Base-by-base conservation (phyloP, 2,329 filamentous ascomycete genomes). In the Fusarium papillatum region DNA sequence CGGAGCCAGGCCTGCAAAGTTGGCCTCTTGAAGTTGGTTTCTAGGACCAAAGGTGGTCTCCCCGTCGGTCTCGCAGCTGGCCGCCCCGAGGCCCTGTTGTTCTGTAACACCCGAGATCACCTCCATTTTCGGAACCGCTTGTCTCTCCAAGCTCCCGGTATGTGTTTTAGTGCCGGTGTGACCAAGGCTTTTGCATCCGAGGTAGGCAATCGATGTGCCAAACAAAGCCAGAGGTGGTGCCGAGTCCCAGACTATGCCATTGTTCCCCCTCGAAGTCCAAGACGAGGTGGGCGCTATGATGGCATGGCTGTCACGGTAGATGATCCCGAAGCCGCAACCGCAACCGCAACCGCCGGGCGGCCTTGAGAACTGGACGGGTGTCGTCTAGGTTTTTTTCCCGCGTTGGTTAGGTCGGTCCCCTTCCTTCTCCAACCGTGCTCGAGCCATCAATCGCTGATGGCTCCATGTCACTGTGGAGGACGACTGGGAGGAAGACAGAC, bases 91-190 rank as follows among this genome's bases (percentile, higher is more conserved):
- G 59, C 24, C 53, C 61, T 68, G 43, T 64, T 75, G 19, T 66
- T 64, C 55, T 72, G 74, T 72, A 69, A 70, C 43, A 72, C 62
- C 68, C 62, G 50, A 68, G 41, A 69, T 66, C 43, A 41, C 57
- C 24, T 72, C 59, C 74, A 72, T 62, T 64, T 66, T 64, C 55
- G 59, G 68, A 46, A 68, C 59, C 64, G 53, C 68, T 62, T 76
- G 64, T 74, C 74, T 76, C 70, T 71, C 74, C 71, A 76, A 60
- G 67, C 71, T 74, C 71, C 62, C 68, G 73, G 68, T 76, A 74
- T 76, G 68, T 69, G 73, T 64, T 74, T 76, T 64, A 60, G 61
- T 68, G 41, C 57, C 50, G 26, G 48, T 48, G 22, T 53, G 64
- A 68, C 73, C 48, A 74, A 66, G 66, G 62, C 59, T 65, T 63